phyloP scores from a whole-genome alignment of 148 eudicot genomes.

The Silene latifolia region DNA sequence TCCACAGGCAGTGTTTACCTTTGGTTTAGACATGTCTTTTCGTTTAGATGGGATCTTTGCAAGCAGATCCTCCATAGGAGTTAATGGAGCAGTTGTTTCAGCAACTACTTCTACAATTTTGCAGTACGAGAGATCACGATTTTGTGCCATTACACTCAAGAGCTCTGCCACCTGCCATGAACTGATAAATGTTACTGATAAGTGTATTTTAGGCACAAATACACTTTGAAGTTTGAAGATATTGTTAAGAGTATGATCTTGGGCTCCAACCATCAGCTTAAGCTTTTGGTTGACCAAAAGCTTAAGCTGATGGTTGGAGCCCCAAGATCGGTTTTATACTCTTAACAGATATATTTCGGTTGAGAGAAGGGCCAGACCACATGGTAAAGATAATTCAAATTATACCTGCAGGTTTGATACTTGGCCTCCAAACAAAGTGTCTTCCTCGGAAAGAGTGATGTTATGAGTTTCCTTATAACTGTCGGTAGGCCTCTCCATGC shows the following conservation, averaged over 20 bases:
- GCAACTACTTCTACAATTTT: slow-evolving; percentile 86
- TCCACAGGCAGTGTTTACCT: slow-evolving; percentile 33
- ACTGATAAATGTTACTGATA: slow-evolving; percentile 16
- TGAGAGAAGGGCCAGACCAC: background rate
- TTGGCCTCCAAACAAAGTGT: slow-evolving; percentile 86
- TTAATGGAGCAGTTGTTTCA: slow-evolving; percentile 80
- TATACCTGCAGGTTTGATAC: slow-evolving; percentile 90
- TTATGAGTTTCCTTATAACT: slow-evolving; percentile 88
- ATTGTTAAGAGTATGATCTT: no score
- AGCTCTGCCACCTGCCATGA: slow-evolving; percentile 82
- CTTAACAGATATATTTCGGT: background rate
- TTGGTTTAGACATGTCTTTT: slow-evolving; percentile 28
- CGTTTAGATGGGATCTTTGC: slow-evolving; percentile 65
- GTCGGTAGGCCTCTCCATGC: slow-evolving; percentile 96
- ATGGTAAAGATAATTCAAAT: background rate
- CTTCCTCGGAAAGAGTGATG: slow-evolving; percentile 58
- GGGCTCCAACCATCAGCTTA: no score
- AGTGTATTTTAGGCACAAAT: background rate
- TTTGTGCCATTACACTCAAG: slow-evolving; percentile 73
- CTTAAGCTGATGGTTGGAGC: no score
- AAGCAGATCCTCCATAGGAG: slow-evolving; percentile 71
- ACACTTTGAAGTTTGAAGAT: background rate
- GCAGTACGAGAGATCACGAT: slow-evolving; percentile 61
- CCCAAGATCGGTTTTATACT: no score
- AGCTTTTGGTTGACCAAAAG: no score